Conservation (phyloP, 176 grass and related monocot species). For the Otatea glauca region DNA sequence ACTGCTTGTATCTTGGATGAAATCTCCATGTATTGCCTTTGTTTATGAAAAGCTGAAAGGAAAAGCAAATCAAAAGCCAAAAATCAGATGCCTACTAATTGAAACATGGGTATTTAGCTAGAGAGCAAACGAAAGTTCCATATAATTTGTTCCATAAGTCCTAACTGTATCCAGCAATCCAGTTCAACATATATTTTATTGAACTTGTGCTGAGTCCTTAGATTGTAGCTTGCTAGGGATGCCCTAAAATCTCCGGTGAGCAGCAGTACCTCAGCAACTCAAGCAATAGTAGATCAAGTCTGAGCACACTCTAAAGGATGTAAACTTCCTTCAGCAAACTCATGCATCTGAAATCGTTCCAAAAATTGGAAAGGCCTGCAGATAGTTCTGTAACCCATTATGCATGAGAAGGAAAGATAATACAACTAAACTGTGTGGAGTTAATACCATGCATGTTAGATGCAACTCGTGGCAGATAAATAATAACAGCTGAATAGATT, state of each 20-base stretch:
- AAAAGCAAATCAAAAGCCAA: neutral
- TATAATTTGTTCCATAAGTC: neutral
- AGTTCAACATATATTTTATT: constrained; percentile 33
- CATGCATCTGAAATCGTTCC: constrained; percentile 79
- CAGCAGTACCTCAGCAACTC: constrained; percentile 38
- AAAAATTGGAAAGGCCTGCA: constrained; percentile 75
- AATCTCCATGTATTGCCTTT: neutral
- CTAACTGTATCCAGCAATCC: constrained; percentile 11
- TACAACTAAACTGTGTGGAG: neutral
- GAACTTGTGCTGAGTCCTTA: neutral
- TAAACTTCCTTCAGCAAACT: constrained; percentile 78
- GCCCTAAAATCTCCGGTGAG: constrained; percentile 5
- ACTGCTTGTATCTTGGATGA: constrained; percentile 17
- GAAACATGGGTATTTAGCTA: neutral
- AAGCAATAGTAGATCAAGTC: constrained; percentile 58
- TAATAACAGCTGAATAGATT: neutral
- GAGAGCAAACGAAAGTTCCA: constrained; percentile 10
- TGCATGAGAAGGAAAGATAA: constrained; percentile 36
- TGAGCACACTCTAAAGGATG: constrained; percentile 88
- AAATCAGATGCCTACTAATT: neutral
- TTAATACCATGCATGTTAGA: constrained; percentile 3
- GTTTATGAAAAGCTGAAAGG: neutral
- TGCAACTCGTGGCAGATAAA: constrained; percentile 5
- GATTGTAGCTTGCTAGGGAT: neutral
- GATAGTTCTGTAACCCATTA: constrained; percentile 12